phyloP scores from a whole-genome alignment of 2,329 filamentous ascomycete species.

The Fusarium sp. region DNA sequence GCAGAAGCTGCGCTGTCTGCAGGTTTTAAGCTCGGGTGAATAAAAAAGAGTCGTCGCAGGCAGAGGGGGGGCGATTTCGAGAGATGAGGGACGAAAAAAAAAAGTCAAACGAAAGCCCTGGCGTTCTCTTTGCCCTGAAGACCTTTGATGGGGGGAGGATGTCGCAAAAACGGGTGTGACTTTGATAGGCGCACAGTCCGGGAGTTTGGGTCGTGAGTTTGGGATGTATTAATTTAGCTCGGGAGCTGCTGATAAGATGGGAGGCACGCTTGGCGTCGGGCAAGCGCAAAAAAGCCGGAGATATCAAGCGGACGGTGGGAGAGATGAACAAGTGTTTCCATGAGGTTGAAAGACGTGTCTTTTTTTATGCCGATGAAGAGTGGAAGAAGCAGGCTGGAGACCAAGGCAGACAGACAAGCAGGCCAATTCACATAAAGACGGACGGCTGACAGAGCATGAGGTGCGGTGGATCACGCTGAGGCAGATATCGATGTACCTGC shows the following conservation, averaged over 20 bases:
- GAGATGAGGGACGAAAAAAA: constrained; percentile 10
- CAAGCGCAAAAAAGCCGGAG: not conserved
- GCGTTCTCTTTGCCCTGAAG: not conserved
- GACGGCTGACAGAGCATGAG: not conserved
- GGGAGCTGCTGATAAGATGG: constrained; percentile 24
- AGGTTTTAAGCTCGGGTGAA: not conserved
- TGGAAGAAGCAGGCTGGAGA: not conserved
- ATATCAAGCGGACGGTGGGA: not conserved
- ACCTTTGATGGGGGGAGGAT: not conserved
- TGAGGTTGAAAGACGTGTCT: not conserved
- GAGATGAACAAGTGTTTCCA: not conserved
- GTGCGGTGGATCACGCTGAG: constrained; percentile 26
- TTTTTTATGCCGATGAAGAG: not conserved
- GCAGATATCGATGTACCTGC: not conserved
- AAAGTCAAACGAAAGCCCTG: constrained; percentile 27
- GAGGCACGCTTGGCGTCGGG: not conserved
- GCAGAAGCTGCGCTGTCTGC: constrained; percentile 3
- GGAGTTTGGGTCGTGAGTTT: constrained; percentile 19
- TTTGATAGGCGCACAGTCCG: constrained; percentile 23
- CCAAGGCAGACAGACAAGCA: not conserved
- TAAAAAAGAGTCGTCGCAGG: constrained; percentile 7
- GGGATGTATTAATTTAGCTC: constrained; percentile 6
- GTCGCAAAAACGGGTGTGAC: constrained; percentile 5
- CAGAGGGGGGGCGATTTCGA: constrained; percentile 1
- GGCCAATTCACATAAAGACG: not conserved